Evolutionary conservation across 495 filamentous ascomycete genomes (phyloP).

Genomic region (Tetracladium marchalianum): DNA sequence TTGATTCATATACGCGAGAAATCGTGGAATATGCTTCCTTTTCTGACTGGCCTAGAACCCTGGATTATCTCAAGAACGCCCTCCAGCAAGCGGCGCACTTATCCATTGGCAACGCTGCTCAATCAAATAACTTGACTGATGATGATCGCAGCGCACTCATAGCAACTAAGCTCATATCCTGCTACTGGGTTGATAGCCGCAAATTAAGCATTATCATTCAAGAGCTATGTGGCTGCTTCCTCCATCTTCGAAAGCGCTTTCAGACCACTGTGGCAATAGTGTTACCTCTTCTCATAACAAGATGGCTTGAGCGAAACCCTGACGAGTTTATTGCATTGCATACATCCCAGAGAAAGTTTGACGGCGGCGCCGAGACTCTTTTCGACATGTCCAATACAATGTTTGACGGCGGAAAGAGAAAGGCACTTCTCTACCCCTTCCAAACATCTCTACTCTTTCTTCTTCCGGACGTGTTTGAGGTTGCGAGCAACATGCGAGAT

Average conservation of each 20-base stretch:
- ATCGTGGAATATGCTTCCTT: constrained; percentile 51
- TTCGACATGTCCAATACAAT: constrained; percentile 53
- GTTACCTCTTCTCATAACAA: constrained; percentile 44
- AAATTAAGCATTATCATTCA: constrained; percentile 50
- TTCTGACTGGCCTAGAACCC: constrained; percentile 45
- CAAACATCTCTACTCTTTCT: constrained; percentile 51
- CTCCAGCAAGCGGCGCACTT: constrained; percentile 37
- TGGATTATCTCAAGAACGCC: constrained; percentile 41
- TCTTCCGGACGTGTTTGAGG: constrained; percentile 53
- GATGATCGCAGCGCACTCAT: constrained; percentile 40
- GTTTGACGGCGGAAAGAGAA: constrained; percentile 40
- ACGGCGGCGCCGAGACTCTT: constrained; percentile 50
- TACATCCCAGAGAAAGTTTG: constrained; percentile 42
- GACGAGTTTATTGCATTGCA: constrained; percentile 52
- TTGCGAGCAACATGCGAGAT: constrained; percentile 50
- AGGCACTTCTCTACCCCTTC: constrained; percentile 46
- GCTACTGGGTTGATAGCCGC: constrained; percentile 48
- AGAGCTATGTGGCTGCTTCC: constrained; percentile 51
- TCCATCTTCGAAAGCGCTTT: constrained; percentile 49
- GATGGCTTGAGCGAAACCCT: constrained; percentile 54
- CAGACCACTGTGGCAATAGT: constrained; percentile 52
- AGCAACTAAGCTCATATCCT: constrained; percentile 42
- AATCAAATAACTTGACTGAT: constrained; percentile 34
- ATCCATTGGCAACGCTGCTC: constrained; percentile 15
- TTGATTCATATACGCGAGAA: constrained; percentile 37